Evolutionary conservation across 768 basidiomycete genomes (phyloP), one percentile per base, ranked within the genome.

Genomic region (Suillus plorans): DNA sequence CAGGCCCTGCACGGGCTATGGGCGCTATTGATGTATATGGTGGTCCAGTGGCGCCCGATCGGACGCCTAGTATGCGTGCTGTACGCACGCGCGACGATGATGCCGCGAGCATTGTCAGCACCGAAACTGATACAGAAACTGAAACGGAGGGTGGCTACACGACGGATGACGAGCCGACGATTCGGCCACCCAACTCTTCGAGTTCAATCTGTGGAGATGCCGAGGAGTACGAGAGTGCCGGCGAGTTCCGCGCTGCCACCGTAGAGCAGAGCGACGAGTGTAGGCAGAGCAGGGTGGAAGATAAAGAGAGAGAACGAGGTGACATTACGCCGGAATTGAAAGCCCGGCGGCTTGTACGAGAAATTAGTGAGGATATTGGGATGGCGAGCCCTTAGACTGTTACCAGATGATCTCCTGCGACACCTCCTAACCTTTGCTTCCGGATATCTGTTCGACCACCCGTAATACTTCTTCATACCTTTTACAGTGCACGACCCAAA

Each of bases 111-210:
- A 72, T 77, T 69, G 58, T 79, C 63, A 67, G 75, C 60, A 53
- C 52, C 9, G 81, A 81, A 63, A 77, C 78, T 1, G 82, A 81
- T 36, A 78, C 80, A 2, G 84, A 84, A 62, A 74, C 83, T 28
- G 85, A 85, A 67, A 81, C 81, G 2, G 85, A 82, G 58, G 80
- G 84, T 56, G 88, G 84, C 44, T 84, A 82, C 64, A 87, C 85
- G 62, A 91, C 90, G 28, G 90, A 91, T 64, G 90, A 92, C 66
- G 90, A 92, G 73, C 90, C 90, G n/a, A 92, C 90, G n/a, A 90
- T 92, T 67, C 82, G 89, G 36, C 85, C 86, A 13, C 73, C 76
- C 6, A 76, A 78, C 62, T 82, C 82, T 13, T 74, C 74, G 25
- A 74, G 74, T 16, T 80, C 79, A 3, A 81, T 73, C 37, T 77